Evolutionary conservation across 2,329 filamentous ascomycete species (phyloP).

Genomic region (Beauveria bassiana): DNA sequence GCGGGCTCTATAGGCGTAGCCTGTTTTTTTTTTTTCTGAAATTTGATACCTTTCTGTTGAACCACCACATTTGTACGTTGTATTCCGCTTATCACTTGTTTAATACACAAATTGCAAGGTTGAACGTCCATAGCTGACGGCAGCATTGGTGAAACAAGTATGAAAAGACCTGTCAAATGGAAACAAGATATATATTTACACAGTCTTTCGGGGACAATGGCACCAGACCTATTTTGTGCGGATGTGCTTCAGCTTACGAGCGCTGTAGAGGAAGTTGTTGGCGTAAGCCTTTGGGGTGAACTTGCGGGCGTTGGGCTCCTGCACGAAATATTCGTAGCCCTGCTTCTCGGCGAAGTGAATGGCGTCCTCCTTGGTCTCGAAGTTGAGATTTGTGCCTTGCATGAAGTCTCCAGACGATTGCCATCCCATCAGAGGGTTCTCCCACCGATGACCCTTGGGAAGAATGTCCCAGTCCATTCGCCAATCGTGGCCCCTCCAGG

Average conservation of each 20-base stretch:
- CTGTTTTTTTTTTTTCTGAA: not conserved
- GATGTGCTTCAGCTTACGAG: constrained; percentile 81
- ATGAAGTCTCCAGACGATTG: constrained; percentile 91
- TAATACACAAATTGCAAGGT: not conserved
- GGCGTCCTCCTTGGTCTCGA: constrained; percentile 89
- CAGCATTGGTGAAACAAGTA: not conserved
- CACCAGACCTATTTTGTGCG: constrained; percentile 58
- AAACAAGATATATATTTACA: constrained; percentile 9
- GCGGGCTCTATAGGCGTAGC: not conserved
- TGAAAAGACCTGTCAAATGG: not conserved
- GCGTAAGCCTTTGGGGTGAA: constrained; percentile 91
- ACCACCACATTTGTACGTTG: not conserved
- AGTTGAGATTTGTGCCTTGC: constrained; percentile 87
- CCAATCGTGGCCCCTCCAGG: constrained; percentile 79
- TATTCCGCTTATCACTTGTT: not conserved
- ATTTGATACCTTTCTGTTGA: not conserved
- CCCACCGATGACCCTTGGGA: constrained; percentile 89
- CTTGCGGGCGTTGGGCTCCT: constrained; percentile 86
- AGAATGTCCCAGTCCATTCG: constrained; percentile 98
- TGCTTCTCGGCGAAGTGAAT: constrained; percentile 96
- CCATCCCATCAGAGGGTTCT: constrained; percentile 98
- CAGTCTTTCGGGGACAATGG: not conserved
- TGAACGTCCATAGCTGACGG: too few species aligned
- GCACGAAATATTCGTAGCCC: constrained; percentile 97
- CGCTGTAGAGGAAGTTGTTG: constrained; percentile 85